These are phyloP conservation scores for Tetracladium setigerum DNA, from an alignment of 495 filamentous ascomycete species.

Conservation along the genomic window DNA sequence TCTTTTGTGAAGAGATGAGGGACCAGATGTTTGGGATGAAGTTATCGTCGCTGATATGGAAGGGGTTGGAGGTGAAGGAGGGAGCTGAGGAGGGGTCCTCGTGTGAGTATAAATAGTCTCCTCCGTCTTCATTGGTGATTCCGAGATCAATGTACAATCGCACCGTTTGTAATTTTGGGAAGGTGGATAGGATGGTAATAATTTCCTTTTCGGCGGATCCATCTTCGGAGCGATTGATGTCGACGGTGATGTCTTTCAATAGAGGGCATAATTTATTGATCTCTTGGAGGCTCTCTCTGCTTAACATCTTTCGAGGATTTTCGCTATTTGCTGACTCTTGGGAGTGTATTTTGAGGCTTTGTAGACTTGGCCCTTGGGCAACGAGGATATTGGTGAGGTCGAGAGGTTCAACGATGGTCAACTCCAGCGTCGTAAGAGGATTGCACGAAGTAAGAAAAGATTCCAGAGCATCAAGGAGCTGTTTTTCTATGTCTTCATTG, in stretches of 20 bases:
- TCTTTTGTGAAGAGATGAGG: neutral
- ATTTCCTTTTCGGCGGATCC: neutral
- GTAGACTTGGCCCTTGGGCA: neutral
- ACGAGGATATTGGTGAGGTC: neutral
- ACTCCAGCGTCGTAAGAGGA: neutral
- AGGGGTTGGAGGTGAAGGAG: neutral
- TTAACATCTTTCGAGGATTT: neutral
- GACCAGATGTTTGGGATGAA: conserved; percentile 1
- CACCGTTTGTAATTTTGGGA: neutral
- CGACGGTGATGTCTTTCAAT: neutral
- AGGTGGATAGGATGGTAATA: neutral
- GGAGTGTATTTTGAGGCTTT: neutral
- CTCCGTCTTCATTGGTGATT: neutral
- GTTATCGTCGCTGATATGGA: neutral
- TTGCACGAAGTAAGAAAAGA: neutral
- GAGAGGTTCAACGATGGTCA: neutral
- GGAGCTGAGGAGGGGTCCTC: neutral
- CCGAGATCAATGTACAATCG: neutral
- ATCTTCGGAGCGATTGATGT: neutral
- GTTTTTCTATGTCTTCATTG: neutral
- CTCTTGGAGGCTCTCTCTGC: neutral
- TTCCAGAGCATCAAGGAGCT: neutral
- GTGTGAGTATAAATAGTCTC: neutral
- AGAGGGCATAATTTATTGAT: neutral
- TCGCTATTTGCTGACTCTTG: neutral